Evolutionary conservation across 1,284 basidiomycete species (phyloP), one percentile per base, ranked within the genome.

Genomic region (Neonothopanus nambi): DNA sequence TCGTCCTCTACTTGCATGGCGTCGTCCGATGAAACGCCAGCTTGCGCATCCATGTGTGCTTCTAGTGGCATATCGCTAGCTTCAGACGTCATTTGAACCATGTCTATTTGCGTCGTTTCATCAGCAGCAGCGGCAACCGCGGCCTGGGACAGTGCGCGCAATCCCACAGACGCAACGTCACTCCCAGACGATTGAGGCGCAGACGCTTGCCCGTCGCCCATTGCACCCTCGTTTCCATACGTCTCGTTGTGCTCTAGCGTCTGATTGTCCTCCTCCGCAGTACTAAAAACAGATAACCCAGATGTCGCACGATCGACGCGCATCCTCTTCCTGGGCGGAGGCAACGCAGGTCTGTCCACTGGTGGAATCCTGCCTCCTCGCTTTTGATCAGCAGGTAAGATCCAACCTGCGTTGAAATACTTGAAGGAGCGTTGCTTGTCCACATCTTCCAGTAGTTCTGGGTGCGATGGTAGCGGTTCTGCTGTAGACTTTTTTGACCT

Each of bases 361-460:
- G 76, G 57, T 7, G 73, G 67, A 21, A 71, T 67, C 21, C 81
- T 75, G 15, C 79, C 83, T 44, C 78, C 79, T 35, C 85, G 77
- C 60, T 82, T 81, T 41, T 82, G 79, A 26, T 87, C 91, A 8
- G 84, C 61, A 8, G 93, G 91, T 15, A 96, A 71, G 15, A 96
- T 92, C 94, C 94, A 97, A 1, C 94, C 94, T 18, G 78, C 74
- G 59, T 97, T 87, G 71, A 96, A 97, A 70, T 87, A 74, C 64
- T 76, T 82, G 77, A 96, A 97, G 36, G 88, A 88, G 52, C 83
- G 82, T 58, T 81, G 78, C 42, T 79, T 77, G 63, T 87, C 89
- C 20, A 97, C 83, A 38, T 85, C 75, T 6, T 85, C 77, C 3
- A 93, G 85, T 57, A 79, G 72, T 51, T 63, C 78, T 7, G 71